Base-by-base conservation (phyloP, 352 stramenopile genomes). In the Globisporangium cederbergense region DNA sequence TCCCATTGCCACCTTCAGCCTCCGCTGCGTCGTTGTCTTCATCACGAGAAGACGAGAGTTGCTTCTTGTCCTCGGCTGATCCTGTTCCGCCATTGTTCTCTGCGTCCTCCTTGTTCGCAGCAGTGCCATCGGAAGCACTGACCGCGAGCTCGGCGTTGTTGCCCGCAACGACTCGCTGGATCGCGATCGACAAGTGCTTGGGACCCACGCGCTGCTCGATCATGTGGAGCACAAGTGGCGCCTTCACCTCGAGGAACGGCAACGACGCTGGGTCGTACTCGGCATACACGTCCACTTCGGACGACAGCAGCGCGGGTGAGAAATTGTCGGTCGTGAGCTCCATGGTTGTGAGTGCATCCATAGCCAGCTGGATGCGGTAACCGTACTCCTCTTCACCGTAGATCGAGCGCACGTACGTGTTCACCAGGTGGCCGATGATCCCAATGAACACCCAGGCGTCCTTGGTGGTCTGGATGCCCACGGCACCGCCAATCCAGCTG, bases 311-410 rank as follows among this genome's bases (percentile, higher is more conserved):
- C 11, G 83, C 77, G 0, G 83, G 78, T 1, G 83, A 90, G 32
- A 79, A 71, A 20, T 78, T 76, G 53, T 95, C 86, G 1, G 75
- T 77, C 3, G 76, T 88, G 14, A 95, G 67, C 64, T 95, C 86
- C 83, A 95, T 93, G 0, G 83, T 93, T 13, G 82, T 92, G 45
- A 95, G 66, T 28, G 86, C 86, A 55, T 95, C 86, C 83, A 95
- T 91, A 2, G 83, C 83, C 4, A 95, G 51, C 50, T 95, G 86
- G 56, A 95, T 93, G 18, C 86, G 84, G 52, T 95, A 95, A 1
- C 86, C 84, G 56, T 92, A 90, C 67, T 93, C 86, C 64, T 95
- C 86, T 56, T 93, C 83, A 5, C 84, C 86, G 43, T 91, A 91
- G 20, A 92, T 78, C 2, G 78, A 86, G 4, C 81, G 79, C 38